Evolutionary conservation across 2,329 filamentous ascomycete genomes (phyloP), one percentile per base, ranked within the genome.

Genomic region (Dactylella cylindrospora): DNA sequence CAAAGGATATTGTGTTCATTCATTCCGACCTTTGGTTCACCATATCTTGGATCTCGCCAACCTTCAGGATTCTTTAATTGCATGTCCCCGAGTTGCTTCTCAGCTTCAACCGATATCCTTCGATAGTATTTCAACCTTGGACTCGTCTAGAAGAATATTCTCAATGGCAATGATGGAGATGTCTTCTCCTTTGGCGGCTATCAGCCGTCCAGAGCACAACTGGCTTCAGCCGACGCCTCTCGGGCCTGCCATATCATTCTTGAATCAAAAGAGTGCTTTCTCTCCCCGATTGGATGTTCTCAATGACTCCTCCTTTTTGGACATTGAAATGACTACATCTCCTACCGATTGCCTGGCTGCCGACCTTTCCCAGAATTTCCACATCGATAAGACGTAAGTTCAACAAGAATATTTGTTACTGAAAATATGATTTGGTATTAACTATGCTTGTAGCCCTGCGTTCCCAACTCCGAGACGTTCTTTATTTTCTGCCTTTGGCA

Each of bases 301-400:
- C 47, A 47, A 61, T 9, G 55, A 61, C 15, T 61, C 55, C 9
- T 64, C 59, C 73, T 95, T 93, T 76, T 95, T 97, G 76, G 84
- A 80, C 69, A 74, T 86, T 69, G 90, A 88, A 71, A 83, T 83
- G 67, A 88, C 89, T 41, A 95, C 90, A 15, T 98, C 93, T 53
- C 93, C 93, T 4, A 90, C 90, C 28, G 84, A 89, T 46, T 95
- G 88, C 71, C 77, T 98, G 68, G 91, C 90, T 33, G 90, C 90
- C 65, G 93, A 98, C 75, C 80, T 97, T 69, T 96, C 90, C 57
- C 90, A 95, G 72, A 98, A 97, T 77, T 95, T 97, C 73, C 87
- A 91, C 72, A 87, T 97, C 72, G 90, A 96, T 74, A 89, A 86
- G 71, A 96, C 90, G 91, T 96, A 78, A 68, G 80, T 76, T 62